A percentile compares a stretch with the other conserved stretches of the same genome.
These are phyloP conservation scores for Dentipellis sp. DNA, from an alignment of 768 basidiomycete species.

Conservation along the genomic window DNA sequence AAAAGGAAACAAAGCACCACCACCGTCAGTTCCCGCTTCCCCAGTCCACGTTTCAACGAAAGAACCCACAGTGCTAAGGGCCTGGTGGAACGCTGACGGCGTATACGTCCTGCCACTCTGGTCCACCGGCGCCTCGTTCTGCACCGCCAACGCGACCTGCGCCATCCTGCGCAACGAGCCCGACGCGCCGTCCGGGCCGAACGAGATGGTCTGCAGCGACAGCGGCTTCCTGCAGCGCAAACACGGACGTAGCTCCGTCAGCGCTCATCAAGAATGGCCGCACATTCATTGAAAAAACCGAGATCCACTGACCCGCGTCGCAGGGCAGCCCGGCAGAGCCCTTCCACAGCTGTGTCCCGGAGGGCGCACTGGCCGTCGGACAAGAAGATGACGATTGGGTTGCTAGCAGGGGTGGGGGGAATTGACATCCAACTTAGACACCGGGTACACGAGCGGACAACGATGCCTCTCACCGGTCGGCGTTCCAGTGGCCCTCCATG, in stretches of 20 bases:
- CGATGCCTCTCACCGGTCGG: slow-evolving; percentile 29
- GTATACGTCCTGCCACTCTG: slow-evolving; percentile 22
- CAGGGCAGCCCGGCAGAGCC: slow-evolving; percentile 33
- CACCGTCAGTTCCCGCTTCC: too few relatives aligned
- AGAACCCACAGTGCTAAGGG: slow-evolving; percentile 39
- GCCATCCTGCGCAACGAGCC: slow-evolving; percentile 38
- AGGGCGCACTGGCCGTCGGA: slow-evolving; percentile 44
- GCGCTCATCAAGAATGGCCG: not conserved
- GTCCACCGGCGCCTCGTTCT: slow-evolving; percentile 34
- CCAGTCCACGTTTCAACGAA: too few relatives aligned
- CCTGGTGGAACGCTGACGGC: slow-evolving; percentile 39
- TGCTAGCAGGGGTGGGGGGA: slow-evolving; percentile 19
- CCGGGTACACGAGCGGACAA: not conserved
- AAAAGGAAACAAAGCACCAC: not conserved
- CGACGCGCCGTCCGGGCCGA: slow-evolving; percentile 28
- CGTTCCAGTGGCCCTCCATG: slow-evolving; percentile 42
- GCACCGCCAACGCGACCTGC: slow-evolving; percentile 37
- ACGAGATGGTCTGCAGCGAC: slow-evolving; percentile 52
- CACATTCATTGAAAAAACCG: not conserved
- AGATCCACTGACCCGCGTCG: slow-evolving; percentile 29
- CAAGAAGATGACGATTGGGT: slow-evolving; percentile 46
- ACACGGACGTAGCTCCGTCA: not conserved
- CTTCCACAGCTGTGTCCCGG: slow-evolving; percentile 27
- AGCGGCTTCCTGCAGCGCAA: slow-evolving; percentile 34
- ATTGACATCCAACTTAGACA: slow-evolving; percentile 1